Evolutionary conservation across 768 basidiomycete species (phyloP), one percentile per base, ranked within the genome.

Genomic region (Mycena crocata): DNA sequence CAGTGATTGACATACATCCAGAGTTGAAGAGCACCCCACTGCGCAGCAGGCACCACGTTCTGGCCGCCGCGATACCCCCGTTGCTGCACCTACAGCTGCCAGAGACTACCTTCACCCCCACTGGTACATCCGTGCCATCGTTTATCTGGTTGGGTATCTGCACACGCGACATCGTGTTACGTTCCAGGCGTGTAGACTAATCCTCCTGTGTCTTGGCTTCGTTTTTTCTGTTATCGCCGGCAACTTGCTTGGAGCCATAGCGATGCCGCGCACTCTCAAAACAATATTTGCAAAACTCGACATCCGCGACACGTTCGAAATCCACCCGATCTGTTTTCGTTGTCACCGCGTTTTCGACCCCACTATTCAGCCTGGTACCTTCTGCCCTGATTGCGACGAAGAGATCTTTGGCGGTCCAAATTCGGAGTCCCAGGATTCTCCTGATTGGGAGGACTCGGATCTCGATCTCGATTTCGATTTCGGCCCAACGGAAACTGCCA

Each of bases 371-470:
- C 4, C 10, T 3, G n/a, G 34, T 26, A 37, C 42, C 6, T 21
- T 66, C 15, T 66, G 64, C 24, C 40, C 50, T 1, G 57, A 52
- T 9, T 66, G 64, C 44, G 42, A 45, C 1, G 17, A 19, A 23
- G 56, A 57, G 24, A 4, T 64, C 26, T 64, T 57, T 34, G 13
- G 55, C 8, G n/a, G 48, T 1, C 15, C 30, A n/a, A 31, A n/a
- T 19, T 3, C 40, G 24, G 15, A 15, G 12, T 3, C 28, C 19
- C 39, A 40, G 7, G 15, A 17, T 34, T 30, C 17, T 17, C 13
- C 6, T 17, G 30, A 9, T 5, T 32, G 44, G 13, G 32, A 58
- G 3, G 44, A 34, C 10, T 32, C 50, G 44, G 31, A 30, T 19
- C 8, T 45, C 3, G 48, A 51, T 15, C 32, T n/a, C n/a, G n/a